Evolutionary conservation across 305 asterid species (phyloP).

Genomic region (Fraxinus ornus): DNA sequence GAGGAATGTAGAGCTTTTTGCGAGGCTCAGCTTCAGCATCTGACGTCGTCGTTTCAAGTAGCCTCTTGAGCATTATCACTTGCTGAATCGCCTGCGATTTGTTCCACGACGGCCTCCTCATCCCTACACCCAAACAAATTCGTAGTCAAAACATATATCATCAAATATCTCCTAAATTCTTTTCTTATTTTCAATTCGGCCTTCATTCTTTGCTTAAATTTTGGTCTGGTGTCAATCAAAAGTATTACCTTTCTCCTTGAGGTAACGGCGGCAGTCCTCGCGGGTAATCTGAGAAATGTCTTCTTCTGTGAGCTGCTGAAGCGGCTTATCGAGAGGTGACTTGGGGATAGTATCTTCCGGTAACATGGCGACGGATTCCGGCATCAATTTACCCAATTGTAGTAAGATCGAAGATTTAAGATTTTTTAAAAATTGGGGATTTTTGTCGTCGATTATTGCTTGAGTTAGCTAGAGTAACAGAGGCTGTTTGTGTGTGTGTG

Average conservation of each 20-base stretch:
- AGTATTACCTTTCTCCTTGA: constrained; percentile 73
- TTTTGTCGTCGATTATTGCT: neutral
- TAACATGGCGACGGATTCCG: constrained; percentile 49
- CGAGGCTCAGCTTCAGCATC: constrained; percentile 31
- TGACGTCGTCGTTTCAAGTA: constrained; percentile 36
- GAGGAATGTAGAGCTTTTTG: constrained; percentile 33
- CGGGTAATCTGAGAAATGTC: constrained; percentile 98
- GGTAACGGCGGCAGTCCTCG: constrained; percentile 93
- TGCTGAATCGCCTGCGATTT: constrained; percentile 66
- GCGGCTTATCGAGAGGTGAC: constrained; percentile 85
- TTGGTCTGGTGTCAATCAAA: neutral
- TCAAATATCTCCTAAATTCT: neutral
- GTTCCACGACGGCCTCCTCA: constrained; percentile 62
- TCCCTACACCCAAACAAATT: constrained; percentile 35
- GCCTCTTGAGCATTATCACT: constrained; percentile 45
- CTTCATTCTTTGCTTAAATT: neutral
- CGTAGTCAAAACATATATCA: neutral
- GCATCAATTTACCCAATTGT: constrained; percentile 29
- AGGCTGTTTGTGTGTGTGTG: constrained; percentile 5
- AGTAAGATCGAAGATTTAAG: constrained; percentile 31
- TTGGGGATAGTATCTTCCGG: constrained; percentile 53
- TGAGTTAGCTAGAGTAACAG: constrained; percentile 25
- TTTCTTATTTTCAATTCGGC: neutral
- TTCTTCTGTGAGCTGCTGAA: constrained; percentile 74
- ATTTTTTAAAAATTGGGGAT: constrained; percentile 21